Conservation (phyloP, 352 stramenopile species). For the Phytophthora lateralis region DNA sequence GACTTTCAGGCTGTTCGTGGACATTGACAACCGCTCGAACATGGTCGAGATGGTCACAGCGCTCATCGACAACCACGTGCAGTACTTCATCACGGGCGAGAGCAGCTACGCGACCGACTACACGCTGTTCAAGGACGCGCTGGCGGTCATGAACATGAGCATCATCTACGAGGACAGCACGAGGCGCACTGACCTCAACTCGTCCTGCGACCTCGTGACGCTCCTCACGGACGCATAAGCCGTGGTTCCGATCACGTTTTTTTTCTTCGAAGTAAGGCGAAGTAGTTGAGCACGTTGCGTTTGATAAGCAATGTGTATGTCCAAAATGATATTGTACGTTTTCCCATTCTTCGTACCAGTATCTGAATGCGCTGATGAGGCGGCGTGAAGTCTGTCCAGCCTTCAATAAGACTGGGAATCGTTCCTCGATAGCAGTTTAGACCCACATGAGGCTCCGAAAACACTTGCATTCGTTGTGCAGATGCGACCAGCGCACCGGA, state of each 20-base stretch:
- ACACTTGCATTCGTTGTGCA: no score
- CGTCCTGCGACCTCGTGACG: slow-evolving; percentile 34
- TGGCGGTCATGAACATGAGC: slow-evolving; percentile 57
- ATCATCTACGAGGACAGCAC: slow-evolving; percentile 58
- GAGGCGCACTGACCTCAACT: slow-evolving; percentile 36
- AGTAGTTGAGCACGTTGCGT: slow-evolving; percentile 18
- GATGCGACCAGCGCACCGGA: no score
- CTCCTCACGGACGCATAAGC: slow-evolving; percentile 22
- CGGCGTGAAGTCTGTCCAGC: no score
- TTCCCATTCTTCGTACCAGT: not conserved
- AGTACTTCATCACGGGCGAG: slow-evolving; percentile 64
- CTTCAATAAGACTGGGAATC: no score
- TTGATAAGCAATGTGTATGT: slow-evolving; percentile 16
- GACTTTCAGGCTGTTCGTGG: slow-evolving; percentile 38
- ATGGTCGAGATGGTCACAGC: slow-evolving; percentile 54
- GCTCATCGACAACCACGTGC: slow-evolving; percentile 40
- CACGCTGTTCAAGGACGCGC: slow-evolving; percentile 46
- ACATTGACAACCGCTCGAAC: slow-evolving; percentile 20
- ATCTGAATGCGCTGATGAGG: no score
- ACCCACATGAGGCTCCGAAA: no score
- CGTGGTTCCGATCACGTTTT: slow-evolving; percentile 4
- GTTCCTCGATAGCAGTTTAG: no score
- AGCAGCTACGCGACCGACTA: slow-evolving; percentile 43
- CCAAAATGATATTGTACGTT: slow-evolving; percentile 21
- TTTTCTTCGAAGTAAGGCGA: slow-evolving; percentile 20